Evolutionary conservation across 2,329 filamentous ascomycete genomes (phyloP), one percentile per base, ranked within the genome.

Genomic region (Aureobasidium lini): DNA sequence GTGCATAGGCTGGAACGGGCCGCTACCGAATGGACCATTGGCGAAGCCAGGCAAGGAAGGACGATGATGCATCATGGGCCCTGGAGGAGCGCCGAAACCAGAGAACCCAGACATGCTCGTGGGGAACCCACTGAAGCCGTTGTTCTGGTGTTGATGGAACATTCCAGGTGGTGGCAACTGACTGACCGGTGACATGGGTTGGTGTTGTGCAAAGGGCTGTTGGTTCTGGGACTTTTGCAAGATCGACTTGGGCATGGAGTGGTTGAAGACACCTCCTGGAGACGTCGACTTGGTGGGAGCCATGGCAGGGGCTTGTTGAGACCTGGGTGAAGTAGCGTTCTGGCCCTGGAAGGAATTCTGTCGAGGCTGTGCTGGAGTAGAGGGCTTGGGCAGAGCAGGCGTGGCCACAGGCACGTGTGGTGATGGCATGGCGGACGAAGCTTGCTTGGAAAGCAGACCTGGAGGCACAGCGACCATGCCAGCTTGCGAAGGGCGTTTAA

Each of bases 271-370:
- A 66, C 84, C 83, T 54, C 75, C 76, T 11, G 84, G 84, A 52
- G 84, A 85, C 31, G 79, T 78, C 0, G 83, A 76, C 75, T 63
- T 87, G 81, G 69, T 76, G 9, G 74, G 72, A 13, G 69, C 29
- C 23, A 57, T 72, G 32, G 73, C 71, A 11, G 72, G 73, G 28
- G 72, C 66, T 59, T 88, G 83, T 1, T 89, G 86, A 2, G 85
- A 82, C 62, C 87, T 85, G 3, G 90, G 88, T 53, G 85, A 87
- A 6, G 84, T 82, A 7, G 83, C 79, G 69, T 86, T 84, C 9
- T 84, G 84, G 29, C 86, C 87, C 70, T 94, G 90, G 64, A 95
- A 90, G 8, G 90, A 94, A 48, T 84, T 76, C 62, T 92, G 89
- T 59, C 90, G 85, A 39, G 85, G 82, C 63, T 88, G 87, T 64